A percentile compares a stretch with the other conserved stretches of the same genome.
Conservation (phyloP, 2,329 filamentous ascomycete genomes). For the Colletotrichum lindemuthianum region DNA sequence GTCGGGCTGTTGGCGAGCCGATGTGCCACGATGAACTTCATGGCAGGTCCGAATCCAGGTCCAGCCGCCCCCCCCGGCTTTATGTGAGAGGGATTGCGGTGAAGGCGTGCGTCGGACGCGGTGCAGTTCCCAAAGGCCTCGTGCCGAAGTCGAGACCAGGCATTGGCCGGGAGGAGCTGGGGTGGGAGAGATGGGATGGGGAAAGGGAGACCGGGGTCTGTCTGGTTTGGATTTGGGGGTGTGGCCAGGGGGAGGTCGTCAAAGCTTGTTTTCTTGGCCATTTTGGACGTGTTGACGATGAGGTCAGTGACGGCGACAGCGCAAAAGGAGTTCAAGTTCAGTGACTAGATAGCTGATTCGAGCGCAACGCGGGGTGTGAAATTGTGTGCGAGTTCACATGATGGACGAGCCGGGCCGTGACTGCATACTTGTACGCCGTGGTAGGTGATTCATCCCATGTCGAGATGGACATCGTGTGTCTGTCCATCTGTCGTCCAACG, state of each 20-base stretch:
- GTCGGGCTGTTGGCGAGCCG: conserved; percentile 23
- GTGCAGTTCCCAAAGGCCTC: conserved; percentile 8
- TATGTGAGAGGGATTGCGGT: conserved; percentile 18
- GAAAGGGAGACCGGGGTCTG: conserved; percentile 12
- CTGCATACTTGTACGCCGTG: too few relatives aligned
- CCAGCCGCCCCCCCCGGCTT: neutral
- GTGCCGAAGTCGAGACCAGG: conserved; percentile 25
- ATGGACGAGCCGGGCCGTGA: too few relatives aligned
- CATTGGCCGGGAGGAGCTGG: conserved; percentile 24
- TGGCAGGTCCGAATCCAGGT: conserved; percentile 7
- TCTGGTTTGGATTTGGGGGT: conserved; percentile 3
- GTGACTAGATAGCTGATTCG: neutral
- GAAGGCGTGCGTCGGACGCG: conserved; percentile 11
- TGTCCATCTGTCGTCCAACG: conserved; percentile 4
- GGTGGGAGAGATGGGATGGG: neutral
- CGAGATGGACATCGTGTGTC: neutral
- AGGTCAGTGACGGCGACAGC: conserved; percentile 5
- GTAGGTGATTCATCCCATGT: conserved; percentile 17
- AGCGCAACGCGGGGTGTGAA: neutral
- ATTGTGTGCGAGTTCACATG: too few relatives aligned
- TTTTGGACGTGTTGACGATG: conserved; percentile 4
- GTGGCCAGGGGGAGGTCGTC: conserved; percentile 7
- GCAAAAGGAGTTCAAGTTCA: neutral
- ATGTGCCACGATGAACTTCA: conserved; percentile 25
- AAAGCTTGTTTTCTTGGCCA: conserved; percentile 33